phyloP scores from a whole-genome alignment of 139 green algal genomes.

The Klebsormidium nitens region DNA sequence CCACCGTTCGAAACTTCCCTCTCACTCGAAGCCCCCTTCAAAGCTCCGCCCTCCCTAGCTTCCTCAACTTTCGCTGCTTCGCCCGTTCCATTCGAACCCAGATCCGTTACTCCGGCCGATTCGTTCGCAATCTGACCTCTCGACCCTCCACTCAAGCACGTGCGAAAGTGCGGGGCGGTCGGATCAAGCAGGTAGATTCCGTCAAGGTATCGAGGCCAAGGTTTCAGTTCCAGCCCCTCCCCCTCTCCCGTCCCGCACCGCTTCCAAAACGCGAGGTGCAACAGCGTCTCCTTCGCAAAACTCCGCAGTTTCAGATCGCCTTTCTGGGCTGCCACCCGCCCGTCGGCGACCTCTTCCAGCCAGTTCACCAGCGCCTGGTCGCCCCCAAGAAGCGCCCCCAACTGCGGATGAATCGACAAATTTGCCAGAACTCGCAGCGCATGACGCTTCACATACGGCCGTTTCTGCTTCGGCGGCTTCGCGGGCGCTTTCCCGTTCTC shows the following conservation, averaged over 20 bases:
- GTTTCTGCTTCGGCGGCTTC: not conserved
- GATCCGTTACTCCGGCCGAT: too few relatives aligned
- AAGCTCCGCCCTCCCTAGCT: too few relatives aligned
- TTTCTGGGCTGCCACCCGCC: not conserved
- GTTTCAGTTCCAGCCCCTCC: not conserved
- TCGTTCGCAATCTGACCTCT: too few relatives aligned
- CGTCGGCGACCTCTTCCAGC: not conserved
- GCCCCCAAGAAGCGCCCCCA: not conserved
- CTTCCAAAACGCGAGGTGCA: not conserved
- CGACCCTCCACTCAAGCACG: too few relatives aligned
- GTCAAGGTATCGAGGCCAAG: not conserved
- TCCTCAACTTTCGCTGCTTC: too few relatives aligned
- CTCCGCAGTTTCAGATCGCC: not conserved
- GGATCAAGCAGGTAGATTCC: slow-evolving; percentile 2
- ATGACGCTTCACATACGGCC: slow-evolving; percentile 10
- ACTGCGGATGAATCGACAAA: slow-evolving; percentile 15
- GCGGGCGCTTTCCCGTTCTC: not conserved
- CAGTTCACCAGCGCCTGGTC: not conserved
- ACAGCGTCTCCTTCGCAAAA: not conserved
- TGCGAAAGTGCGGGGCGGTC: too few relatives aligned
- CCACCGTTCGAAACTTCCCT: too few relatives aligned
- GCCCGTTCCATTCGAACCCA: too few relatives aligned
- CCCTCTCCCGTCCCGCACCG: not conserved
- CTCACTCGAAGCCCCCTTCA: too few relatives aligned
- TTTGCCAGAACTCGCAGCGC: slow-evolving; percentile 11